phyloP scores from a whole-genome alignment of 345 rosid genomes.

The Populus alba region DNA sequence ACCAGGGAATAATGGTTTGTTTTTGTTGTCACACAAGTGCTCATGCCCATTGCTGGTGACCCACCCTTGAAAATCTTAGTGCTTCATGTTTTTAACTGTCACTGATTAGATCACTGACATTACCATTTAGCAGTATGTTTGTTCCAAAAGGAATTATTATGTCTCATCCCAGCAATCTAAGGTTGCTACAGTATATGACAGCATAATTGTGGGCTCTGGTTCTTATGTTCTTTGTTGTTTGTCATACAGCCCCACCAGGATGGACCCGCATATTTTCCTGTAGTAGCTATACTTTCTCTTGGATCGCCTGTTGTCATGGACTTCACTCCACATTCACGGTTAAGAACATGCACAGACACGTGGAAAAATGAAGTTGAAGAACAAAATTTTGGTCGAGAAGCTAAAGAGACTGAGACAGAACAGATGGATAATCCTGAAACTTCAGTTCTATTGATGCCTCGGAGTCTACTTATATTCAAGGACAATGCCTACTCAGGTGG shows the following conservation, averaged over 20 bases:
- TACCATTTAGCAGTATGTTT: not conserved
- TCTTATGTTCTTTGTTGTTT: conserved; percentile 19
- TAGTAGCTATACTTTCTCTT: conserved; percentile 83
- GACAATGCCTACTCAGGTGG: conserved; percentile 65
- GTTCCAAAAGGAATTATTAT: not conserved
- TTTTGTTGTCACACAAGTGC: too few relatives aligned
- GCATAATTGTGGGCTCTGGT: not conserved
- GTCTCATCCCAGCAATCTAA: not conserved
- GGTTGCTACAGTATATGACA: not conserved
- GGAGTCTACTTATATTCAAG: conserved; percentile 81
- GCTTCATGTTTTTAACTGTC: not conserved
- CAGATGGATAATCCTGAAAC: conserved; percentile 37
- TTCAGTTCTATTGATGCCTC: conserved; percentile 73
- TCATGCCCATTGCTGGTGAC: not conserved
- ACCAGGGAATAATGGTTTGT: conserved; percentile 86
- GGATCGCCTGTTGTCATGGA: conserved; percentile 84
- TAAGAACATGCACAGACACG: conserved; percentile 26
- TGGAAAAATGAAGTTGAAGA: conserved; percentile 6
- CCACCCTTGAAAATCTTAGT: not conserved
- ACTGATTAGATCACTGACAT: not conserved
- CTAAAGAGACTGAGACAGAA: conserved; percentile 20
- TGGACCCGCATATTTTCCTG: conserved; percentile 91
- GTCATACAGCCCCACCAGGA: conserved; percentile 81
- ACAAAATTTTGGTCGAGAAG: conserved; percentile 18
- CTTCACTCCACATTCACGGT: conserved; percentile 68